phyloP scores from a whole-genome alignment of 495 filamentous ascomycete genomes.

The Neurospora africana region DNA sequence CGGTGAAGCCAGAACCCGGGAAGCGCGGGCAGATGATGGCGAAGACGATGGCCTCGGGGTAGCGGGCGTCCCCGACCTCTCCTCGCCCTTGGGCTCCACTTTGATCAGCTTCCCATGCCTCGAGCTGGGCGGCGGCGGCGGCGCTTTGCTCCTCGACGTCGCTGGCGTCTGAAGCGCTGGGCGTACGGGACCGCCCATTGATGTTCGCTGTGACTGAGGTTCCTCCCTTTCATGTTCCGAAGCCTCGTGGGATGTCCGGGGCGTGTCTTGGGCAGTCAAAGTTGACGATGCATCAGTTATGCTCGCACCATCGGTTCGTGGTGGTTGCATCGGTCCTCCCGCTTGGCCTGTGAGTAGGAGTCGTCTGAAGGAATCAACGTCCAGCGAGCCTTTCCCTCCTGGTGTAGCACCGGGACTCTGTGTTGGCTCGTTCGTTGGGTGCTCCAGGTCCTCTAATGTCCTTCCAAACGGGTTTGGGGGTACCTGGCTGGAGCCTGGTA shows the following conservation, averaged over 20 bases:
- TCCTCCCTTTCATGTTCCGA: constrained; percentile 30
- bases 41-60: background rate
- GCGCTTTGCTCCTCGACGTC: constrained; percentile 28
- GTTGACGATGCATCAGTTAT: constrained; percentile 37
- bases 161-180: constrained; percentile 11
- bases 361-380: constrained; percentile 53
- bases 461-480: constrained; percentile 43
- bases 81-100: constrained; percentile 16
- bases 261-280: constrained; percentile 32
- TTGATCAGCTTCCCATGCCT: constrained; percentile 62
- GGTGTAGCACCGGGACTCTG: constrained; percentile 8
- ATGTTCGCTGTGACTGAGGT: constrained; percentile 20
- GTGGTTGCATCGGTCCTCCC: constrained; percentile 14
- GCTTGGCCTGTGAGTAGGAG: constrained; percentile 50
- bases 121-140: constrained; percentile 47
- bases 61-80: background rate
- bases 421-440: constrained; percentile 9
- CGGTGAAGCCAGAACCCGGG: background rate
- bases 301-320: constrained; percentile 31
- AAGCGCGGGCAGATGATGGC: background rate
- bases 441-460: constrained; percentile 35
- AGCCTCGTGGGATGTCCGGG: constrained; percentile 36
- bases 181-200: background rate
- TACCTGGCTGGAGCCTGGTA: constrained; percentile 5
- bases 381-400: constrained; percentile 34